Percentiles rank a stretch among this genome's conserved stretches.
Conservation (phyloP, 805 yeast genomes). For the Ascoidea rubescens region DNA sequence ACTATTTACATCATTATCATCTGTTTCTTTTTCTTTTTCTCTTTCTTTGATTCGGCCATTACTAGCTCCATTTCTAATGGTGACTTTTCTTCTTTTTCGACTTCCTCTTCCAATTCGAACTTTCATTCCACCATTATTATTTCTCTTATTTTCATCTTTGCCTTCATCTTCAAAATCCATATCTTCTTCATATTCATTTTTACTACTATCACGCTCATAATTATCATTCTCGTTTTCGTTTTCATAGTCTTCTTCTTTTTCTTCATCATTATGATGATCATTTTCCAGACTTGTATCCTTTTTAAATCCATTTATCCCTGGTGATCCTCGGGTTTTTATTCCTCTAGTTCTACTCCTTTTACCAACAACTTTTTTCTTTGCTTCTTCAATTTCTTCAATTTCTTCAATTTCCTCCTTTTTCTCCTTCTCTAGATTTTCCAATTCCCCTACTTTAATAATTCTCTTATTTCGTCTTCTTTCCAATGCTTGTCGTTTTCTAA, state of each 20-base stretch:
- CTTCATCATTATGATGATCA: constrained; percentile 9
- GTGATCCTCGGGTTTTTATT: neutral
- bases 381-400: constrained; percentile 3
- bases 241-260: constrained; percentile 13
- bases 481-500: constrained; percentile 31
- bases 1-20: neutral
- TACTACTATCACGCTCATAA: constrained; percentile 1
- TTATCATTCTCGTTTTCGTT: neutral
- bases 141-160: too few species aligned
- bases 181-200: constrained; percentile 4
- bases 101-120: neutral
- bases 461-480: constrained; percentile 25
- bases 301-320: neutral
- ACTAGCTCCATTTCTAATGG: neutral
- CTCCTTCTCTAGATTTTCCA: constrained; percentile 13
- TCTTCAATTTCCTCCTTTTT: constrained; percentile 10
- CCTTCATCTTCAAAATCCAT: constrained; percentile 1
- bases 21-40: constrained; percentile 13
- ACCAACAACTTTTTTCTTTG: neutral
- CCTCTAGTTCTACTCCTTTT: neutral
- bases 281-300: constrained; percentile 9
- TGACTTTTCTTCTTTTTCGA: constrained; percentile 1
- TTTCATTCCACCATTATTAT: too few species aligned
- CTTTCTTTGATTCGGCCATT: constrained; percentile 12
- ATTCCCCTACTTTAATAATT: constrained; percentile 15